Conservation (phyloP, 2,329 filamentous ascomycete species). For the Alternaria sp. region DNA sequence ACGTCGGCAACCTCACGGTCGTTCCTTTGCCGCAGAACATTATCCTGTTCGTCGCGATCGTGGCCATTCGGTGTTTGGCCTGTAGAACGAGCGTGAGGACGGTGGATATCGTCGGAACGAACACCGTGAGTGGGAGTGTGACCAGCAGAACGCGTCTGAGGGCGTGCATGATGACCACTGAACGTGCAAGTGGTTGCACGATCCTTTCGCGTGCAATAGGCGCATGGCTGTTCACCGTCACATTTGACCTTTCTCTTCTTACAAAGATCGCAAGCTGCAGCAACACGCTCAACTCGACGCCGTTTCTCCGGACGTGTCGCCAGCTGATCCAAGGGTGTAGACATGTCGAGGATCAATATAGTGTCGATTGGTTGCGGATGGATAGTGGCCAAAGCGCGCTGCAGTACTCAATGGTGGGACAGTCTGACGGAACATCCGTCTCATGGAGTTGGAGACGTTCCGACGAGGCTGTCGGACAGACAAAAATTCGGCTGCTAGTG, state of each 20-base stretch:
- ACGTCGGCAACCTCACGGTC: conserved; percentile 13
- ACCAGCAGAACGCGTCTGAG: conserved; percentile 43
- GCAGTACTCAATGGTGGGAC: neutral
- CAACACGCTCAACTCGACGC: conserved; percentile 39
- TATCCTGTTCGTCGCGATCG: conserved; percentile 14
- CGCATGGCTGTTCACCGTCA: conserved; percentile 61
- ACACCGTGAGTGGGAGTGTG: conserved; percentile 36
- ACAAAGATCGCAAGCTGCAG: conserved; percentile 44
- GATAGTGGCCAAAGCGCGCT: neutral
- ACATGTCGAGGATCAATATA: conserved; percentile 1
- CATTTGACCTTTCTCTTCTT: conserved; percentile 58
- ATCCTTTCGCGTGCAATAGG: conserved; percentile 58
- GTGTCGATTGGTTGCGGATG: neutral
- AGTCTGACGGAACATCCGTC: conserved; percentile 13
- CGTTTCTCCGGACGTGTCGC: conserved; percentile 29
- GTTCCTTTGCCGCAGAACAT: conserved; percentile 12
- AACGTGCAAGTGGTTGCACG: conserved; percentile 53
- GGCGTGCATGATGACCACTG: conserved; percentile 51
- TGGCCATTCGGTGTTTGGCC: conserved; percentile 15
- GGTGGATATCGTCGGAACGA: conserved; percentile 9
- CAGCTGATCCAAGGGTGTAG: conserved; percentile 9
- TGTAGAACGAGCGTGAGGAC: conserved; percentile 4
- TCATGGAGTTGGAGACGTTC: neutral
- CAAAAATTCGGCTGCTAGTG: conserved; percentile 4
- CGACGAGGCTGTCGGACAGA: conserved; percentile 2